These are phyloP conservation scores for Salvia rosmarinus DNA, from an alignment of 257 asterid genomes.

Conservation along the genomic window DNA sequence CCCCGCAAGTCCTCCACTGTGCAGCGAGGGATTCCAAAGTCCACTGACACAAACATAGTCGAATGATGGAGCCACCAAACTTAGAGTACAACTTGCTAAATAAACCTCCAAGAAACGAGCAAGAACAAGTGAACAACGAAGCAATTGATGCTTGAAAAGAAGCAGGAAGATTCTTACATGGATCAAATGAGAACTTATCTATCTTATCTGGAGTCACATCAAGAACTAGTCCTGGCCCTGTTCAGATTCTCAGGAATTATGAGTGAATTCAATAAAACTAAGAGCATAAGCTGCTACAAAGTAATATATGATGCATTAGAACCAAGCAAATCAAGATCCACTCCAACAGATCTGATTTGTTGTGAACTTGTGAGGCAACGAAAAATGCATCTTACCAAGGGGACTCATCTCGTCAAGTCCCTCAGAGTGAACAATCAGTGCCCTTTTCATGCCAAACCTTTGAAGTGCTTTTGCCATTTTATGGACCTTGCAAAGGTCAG, in stretches of 20 bases:
- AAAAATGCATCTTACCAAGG: slow-evolving; percentile 54
- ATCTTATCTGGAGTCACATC: slow-evolving; percentile 68
- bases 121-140: slow-evolving; percentile 7
- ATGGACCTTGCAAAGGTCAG: slow-evolving; percentile 46
- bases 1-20: slow-evolving; percentile 63
- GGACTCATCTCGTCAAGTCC: slow-evolving; percentile 85
- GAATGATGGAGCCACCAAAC: not conserved
- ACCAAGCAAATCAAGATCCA: not conserved
- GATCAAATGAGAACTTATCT: slow-evolving; percentile 65
- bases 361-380: not conserved
- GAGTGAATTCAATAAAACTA: slow-evolving; percentile 1
- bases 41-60: slow-evolving; percentile 43
- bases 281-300: slow-evolving; percentile 5
- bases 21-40: slow-evolving; percentile 78
- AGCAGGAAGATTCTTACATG: slow-evolving; percentile 45
- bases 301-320: no score
- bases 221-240: slow-evolving; percentile 69
- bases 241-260: slow-evolving; percentile 1
- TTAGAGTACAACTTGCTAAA: not conserved
- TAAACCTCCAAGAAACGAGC: not conserved
- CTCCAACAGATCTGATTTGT: not conserved
- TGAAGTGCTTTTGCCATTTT: slow-evolving; percentile 75
- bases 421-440: slow-evolving; percentile 75
- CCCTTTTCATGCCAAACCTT: slow-evolving; percentile 69
- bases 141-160: not conserved